Conservation (phyloP, 345 rosid genomes). For the Sisymbrium irio region DNA sequence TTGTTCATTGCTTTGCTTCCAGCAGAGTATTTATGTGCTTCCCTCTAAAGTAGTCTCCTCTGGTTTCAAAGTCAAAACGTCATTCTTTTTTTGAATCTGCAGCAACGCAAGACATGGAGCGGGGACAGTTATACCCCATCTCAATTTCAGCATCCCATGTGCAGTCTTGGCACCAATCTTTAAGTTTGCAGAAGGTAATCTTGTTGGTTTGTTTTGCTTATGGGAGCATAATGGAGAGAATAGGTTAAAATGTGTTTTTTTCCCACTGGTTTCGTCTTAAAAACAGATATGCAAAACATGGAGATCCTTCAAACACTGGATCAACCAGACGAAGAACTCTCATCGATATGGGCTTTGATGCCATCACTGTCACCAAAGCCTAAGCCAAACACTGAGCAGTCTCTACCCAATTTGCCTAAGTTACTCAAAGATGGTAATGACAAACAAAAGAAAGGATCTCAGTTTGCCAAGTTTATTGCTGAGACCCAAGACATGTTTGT, state of each 20-base stretch:
- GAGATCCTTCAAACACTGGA: conserved; percentile 60
- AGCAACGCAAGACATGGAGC: conserved; percentile 95
- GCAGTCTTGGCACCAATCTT: conserved; percentile 72
- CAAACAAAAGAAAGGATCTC: conserved; percentile 65
- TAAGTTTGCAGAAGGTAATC: conserved; percentile 62
- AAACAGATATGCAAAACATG: conserved; percentile 54
- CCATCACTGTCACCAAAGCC: conserved; percentile 63
- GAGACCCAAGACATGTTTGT: conserved; percentile 46
- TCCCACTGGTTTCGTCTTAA: neutral
- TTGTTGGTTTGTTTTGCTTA: neutral
- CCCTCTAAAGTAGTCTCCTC: conserved; percentile 4
- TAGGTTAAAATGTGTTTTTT: neutral
- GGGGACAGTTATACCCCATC: conserved; percentile 80
- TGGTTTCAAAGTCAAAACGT: neutral
- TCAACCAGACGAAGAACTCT: conserved; percentile 57
- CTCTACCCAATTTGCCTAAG: conserved; percentile 42
- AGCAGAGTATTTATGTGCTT: conserved; percentile 3
- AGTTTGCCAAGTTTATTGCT: conserved; percentile 75
- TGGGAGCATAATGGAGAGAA: neutral
- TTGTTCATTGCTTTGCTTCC: neutral
- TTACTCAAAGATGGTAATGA: conserved; percentile 40
- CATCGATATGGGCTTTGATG: conserved; percentile 82
- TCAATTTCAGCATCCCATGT: conserved; percentile 95
- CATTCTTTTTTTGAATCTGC: conserved; percentile 19
- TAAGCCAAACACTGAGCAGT: conserved; percentile 36